phyloP scores from a whole-genome alignment of 2,329 filamentous ascomycete genomes.

The Emmonsiellopsis sp. region DNA sequence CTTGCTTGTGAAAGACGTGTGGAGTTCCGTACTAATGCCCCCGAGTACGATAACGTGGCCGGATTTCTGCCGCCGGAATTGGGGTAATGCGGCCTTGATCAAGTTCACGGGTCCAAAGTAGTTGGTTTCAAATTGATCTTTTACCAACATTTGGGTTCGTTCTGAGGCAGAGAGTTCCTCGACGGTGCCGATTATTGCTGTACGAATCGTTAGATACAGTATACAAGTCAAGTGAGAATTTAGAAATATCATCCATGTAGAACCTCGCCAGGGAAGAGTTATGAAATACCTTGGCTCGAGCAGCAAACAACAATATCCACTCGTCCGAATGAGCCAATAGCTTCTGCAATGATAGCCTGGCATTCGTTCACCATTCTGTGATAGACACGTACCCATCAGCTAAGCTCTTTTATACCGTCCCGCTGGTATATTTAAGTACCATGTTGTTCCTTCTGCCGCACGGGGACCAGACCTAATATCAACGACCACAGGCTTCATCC shows the following conservation, averaged over 20 bases:
- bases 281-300: slow-evolving; percentile 64
- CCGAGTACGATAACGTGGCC: slow-evolving; percentile 88
- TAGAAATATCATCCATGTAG: not conserved
- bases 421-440: not conserved
- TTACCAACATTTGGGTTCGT: slow-evolving; percentile 66
- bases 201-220: slow-evolving; percentile 8
- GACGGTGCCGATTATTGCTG: slow-evolving; percentile 79
- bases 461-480: slow-evolving; percentile 42
- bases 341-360: slow-evolving; percentile 78
- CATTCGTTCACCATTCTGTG: slow-evolving; percentile 57
- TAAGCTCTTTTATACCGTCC: not conserved
- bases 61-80: slow-evolving; percentile 67
- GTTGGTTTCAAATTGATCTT: slow-evolving; percentile 87
- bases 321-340: slow-evolving; percentile 71
- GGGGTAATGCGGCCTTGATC: slow-evolving; percentile 77
- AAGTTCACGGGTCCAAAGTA: slow-evolving; percentile 96
- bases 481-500: slow-evolving; percentile 55
- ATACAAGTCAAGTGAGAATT: not conserved
- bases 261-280: not conserved
- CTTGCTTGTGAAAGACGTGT: no score
- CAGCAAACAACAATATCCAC: slow-evolving; percentile 89
- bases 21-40: slow-evolving; percentile 54
- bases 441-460: not conserved
- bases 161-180: slow-evolving; percentile 74
- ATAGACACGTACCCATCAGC: not conserved